These are phyloP conservation scores for Aspergillus bombycis DNA, from an alignment of 2,329 filamentous ascomycete species.

Conservation along the genomic window DNA sequence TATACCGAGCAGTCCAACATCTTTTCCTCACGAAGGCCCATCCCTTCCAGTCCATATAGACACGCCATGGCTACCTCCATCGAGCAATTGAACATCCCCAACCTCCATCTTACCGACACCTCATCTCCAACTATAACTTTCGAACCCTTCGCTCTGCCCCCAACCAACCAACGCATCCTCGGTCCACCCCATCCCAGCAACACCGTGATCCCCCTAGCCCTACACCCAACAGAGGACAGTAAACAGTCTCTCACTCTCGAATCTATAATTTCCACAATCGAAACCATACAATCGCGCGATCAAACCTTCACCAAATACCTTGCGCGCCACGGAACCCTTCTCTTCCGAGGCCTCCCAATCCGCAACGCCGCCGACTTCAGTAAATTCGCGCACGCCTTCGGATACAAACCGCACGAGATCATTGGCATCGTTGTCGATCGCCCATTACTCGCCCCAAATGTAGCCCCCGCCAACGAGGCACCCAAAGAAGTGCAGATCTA, in stretches of 20 bases:
- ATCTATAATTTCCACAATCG: constrained; percentile 40
- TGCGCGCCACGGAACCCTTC: constrained; percentile 49
- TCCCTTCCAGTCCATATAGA: not conserved
- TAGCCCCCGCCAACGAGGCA: constrained; percentile 53
- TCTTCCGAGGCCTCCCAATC: constrained; percentile 53
- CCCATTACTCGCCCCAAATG: constrained; percentile 48
- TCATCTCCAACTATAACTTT: constrained; percentile 29
- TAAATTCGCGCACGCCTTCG: constrained; percentile 55
- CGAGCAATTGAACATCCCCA: constrained; percentile 1
- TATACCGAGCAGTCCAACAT: not conserved
- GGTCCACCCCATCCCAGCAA: constrained; percentile 43
- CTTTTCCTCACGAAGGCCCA: not conserved
- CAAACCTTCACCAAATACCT: constrained; percentile 45
- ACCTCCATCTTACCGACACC: constrained; percentile 24
- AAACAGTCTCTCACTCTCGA: constrained; percentile 34
- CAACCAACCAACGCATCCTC: constrained; percentile 47
- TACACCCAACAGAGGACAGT: constrained; percentile 35
- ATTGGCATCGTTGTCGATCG: constrained; percentile 56
- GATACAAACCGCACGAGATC: constrained; percentile 53
- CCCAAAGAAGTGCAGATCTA: constrained; percentile 54
- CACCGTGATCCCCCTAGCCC: constrained; percentile 45
- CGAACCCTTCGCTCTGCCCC: constrained; percentile 44
- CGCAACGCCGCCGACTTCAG: constrained; percentile 50
- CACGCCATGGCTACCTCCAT: not conserved
- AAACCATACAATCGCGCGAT: constrained; percentile 37